Percentiles rank a stretch among this genome's conserved stretches.
phyloP scores from a whole-genome alignment of 495 filamentous ascomycete species.

The Penicillium samsonianum region DNA sequence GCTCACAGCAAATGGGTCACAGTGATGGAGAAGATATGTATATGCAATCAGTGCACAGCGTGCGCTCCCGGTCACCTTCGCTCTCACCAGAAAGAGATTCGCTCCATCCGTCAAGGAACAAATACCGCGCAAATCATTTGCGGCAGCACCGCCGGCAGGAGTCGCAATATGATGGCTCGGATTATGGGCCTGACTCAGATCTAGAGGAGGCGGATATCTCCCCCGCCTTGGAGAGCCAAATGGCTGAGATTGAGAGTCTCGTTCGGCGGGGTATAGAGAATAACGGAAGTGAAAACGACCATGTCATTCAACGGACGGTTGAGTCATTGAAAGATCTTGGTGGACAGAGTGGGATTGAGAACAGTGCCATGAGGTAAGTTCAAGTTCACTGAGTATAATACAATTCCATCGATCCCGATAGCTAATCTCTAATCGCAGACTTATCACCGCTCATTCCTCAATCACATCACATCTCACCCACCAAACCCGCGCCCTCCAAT shows the following conservation, averaged over 20 bases:
- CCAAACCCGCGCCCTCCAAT: constrained; percentile 80
- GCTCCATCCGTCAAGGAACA: constrained; percentile 32
- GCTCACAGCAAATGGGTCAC: constrained; percentile 36
- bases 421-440: constrained; percentile 49
- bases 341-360: constrained; percentile 78
- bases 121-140: constrained; percentile 33
- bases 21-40: constrained; percentile 42
- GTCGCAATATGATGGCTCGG: constrained; percentile 59
- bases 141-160: constrained; percentile 48
- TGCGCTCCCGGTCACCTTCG: constrained; percentile 34
- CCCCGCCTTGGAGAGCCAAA: constrained; percentile 68
- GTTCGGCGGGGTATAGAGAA: constrained; percentile 71
- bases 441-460: constrained; percentile 85
- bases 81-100: constrained; percentile 32
- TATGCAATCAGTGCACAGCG: constrained; percentile 26
- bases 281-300: constrained; percentile 67
- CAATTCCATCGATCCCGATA: constrained; percentile 11
- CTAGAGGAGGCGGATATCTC: constrained; percentile 69
- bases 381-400: not conserved
- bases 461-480: constrained; percentile 81
- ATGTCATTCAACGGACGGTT: constrained; percentile 68
- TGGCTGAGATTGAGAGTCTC: constrained; percentile 75
- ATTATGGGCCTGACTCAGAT: constrained; percentile 70
- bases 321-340: constrained; percentile 75
- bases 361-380: constrained; percentile 72